These are phyloP conservation scores for Prunus davidiana DNA, from an alignment of 306 rosid species.

Conservation along the genomic window DNA sequence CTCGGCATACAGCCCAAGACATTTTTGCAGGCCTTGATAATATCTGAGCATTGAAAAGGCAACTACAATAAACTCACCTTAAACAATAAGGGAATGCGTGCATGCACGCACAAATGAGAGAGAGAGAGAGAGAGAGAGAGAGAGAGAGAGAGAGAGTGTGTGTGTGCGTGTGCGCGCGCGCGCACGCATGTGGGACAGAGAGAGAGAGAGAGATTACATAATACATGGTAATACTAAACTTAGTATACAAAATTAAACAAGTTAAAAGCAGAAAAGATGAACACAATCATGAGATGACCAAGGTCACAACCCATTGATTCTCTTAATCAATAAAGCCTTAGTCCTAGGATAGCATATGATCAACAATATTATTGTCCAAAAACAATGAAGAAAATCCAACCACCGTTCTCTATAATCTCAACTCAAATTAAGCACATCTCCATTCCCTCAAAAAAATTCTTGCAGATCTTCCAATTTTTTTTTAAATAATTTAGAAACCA, in stretches of 20 bases:
- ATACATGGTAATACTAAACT: not conserved
- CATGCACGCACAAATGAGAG: slow-evolving; percentile 1
- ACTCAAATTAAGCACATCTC: not conserved
- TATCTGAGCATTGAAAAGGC: slow-evolving; percentile 46
- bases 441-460: not conserved
- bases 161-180: no score
- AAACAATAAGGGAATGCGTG: not conserved
- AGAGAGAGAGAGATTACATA: not conserved
- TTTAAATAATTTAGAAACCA: not conserved
- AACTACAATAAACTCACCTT: slow-evolving; percentile 19
- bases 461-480: not conserved
- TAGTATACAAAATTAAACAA: not conserved
- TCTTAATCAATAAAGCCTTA: not conserved
- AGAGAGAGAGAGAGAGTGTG: not conserved
- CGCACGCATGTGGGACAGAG: no score
- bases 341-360: not conserved
- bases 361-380: not conserved
- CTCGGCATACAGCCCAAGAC: slow-evolving; percentile 73
- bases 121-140: not conserved
- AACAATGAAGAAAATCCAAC: not conserved
- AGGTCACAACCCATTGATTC: not conserved
- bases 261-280: not conserved
- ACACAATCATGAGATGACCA: not conserved
- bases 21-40: slow-evolving; percentile 91
- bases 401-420: not conserved